A percentile compares a stretch with the other conserved stretches of the same genome.
These are phyloP conservation scores for Cocos nucifera DNA, from an alignment of 176 grass and related monocot species.

Conservation along the genomic window DNA sequence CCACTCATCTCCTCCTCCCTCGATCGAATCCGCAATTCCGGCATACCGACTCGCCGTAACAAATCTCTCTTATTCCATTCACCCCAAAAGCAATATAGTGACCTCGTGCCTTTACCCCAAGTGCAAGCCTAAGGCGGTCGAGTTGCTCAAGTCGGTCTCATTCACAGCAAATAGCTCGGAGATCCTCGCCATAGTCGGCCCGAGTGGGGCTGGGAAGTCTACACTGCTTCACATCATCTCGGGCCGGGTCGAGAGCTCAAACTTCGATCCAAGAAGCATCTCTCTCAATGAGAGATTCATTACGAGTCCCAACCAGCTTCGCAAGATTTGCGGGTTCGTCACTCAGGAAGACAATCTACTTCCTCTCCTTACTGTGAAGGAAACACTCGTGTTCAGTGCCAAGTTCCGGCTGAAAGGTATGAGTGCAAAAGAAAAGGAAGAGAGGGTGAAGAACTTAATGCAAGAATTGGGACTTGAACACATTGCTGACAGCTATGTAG, in stretches of 20 bases:
- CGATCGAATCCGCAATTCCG: neutral
- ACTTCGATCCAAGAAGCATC: constrained; percentile 24
- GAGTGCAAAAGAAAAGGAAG: constrained; percentile 20
- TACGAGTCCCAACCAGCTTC: constrained; percentile 39
- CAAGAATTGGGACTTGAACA: constrained; percentile 58
- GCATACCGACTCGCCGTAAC: constrained; percentile 37
- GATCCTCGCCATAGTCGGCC: constrained; percentile 69
- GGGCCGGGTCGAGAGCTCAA: constrained; percentile 35
- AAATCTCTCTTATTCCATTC: constrained; percentile 48
- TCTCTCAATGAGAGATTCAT: constrained; percentile 37
- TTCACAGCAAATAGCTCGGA: constrained; percentile 59
- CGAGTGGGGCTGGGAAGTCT: constrained; percentile 84
- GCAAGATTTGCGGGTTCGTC: constrained; percentile 63
- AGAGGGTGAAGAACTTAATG: constrained; percentile 51
- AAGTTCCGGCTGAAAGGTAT: constrained; percentile 43
- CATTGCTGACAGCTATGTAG: constrained; percentile 69
- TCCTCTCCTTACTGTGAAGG: constrained; percentile 79
- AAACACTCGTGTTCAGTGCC: constrained; percentile 72
- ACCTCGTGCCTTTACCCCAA: neutral
- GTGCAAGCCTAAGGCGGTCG: neutral
- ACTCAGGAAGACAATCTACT: constrained; percentile 95
- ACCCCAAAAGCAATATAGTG: neutral
- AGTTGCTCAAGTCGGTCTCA: constrained; percentile 55
- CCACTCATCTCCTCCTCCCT: constrained; percentile 39
- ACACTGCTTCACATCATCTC: constrained; percentile 82